These are phyloP conservation scores for Babesia bovis DNA, from an alignment of 169 alveolate genomes.

Conservation along the genomic window DNA sequence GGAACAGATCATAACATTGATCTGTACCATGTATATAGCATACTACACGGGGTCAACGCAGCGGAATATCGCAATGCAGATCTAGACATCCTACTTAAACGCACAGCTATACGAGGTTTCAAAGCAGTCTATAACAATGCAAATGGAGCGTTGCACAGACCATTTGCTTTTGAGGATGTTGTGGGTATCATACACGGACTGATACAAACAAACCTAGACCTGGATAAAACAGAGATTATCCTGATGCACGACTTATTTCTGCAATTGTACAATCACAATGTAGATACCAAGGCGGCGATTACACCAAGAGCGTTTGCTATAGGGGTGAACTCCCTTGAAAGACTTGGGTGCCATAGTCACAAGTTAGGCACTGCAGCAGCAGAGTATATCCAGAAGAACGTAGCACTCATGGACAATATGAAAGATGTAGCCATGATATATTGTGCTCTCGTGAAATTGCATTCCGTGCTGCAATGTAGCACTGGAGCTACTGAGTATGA, in stretches of 20 bases:
- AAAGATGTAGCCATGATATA: constrained; percentile 56
- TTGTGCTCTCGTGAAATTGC: not conserved
- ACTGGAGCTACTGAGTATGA: not conserved
- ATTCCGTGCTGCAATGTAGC: not conserved
- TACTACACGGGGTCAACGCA: constrained; percentile 21
- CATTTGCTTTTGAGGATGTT: constrained; percentile 53
- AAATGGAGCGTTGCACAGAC: not conserved
- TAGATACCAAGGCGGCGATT: not conserved
- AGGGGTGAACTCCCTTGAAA: constrained; percentile 37
- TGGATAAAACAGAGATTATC: not conserved
- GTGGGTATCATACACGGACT: constrained; percentile 53
- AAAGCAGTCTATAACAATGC: not conserved
- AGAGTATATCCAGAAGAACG: constrained; percentile 11
- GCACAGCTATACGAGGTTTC: constrained; percentile 13
- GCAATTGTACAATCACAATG: constrained; percentile 10
- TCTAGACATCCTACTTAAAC: constrained; percentile 7
- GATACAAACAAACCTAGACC: constrained; percentile 2
- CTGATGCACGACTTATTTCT: constrained; percentile 13
- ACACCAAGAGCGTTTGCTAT: constrained; percentile 48
- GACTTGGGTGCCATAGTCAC: constrained; percentile 33
- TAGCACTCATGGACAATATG: constrained; percentile 1
- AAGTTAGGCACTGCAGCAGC: constrained; percentile 8
- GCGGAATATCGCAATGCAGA: constrained; percentile 17
- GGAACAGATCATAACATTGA: not conserved
- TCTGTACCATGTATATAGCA: constrained; percentile 53